Base-by-base conservation (phyloP, 768 basidiomycete species). In the Mycena epipterygia region DNA sequence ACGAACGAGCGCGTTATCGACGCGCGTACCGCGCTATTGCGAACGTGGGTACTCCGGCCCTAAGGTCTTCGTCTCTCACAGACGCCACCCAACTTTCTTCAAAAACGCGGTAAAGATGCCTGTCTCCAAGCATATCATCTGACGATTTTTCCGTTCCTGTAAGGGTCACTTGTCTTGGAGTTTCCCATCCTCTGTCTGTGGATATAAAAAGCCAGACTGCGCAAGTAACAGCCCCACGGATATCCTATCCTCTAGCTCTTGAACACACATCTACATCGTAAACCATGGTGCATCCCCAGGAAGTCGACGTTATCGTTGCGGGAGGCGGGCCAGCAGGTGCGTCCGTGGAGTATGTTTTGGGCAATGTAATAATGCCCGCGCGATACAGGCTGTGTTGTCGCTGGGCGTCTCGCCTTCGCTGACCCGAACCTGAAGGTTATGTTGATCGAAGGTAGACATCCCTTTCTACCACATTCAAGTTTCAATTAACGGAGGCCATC, bases 371-470 rank as follows among this genome's bases (percentile, higher is more conserved):
- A 46, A 41, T 37, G 32, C 63, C 37, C 51, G 23, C 62, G 25
- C 57, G 27, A 46, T 46, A 12, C 71, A 84, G 90, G 90, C 69
- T 90, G 90, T 75, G 91, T 91, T 58, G 87, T 89, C 32, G 91
- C 91, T 16, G 91, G 91, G 62, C 85, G 91, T 64, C 80, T 93
- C 60, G 91, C 91, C 0, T 90, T 89, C 74, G 90, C 91, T 42
- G 91, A 92, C 79, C 90, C 91, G 29, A 92, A 82, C 75, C 79
- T 93, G 64, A 91, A 92, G 77, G 91, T 93, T 67, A 90, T 92
- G 89, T 87, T 93, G 74, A 89, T 92, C 67, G 91, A 92, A 84
- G 91, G 90, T 88, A 63, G 25, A 78, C 35, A 4, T 23, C 21
- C n/a, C 3, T 11, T 44, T 13, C 42, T 44, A 21, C 42, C 4